These are phyloP conservation scores for Penicillium steckii DNA, from an alignment of 495 filamentous ascomycete genomes.

Conservation along the genomic window DNA sequence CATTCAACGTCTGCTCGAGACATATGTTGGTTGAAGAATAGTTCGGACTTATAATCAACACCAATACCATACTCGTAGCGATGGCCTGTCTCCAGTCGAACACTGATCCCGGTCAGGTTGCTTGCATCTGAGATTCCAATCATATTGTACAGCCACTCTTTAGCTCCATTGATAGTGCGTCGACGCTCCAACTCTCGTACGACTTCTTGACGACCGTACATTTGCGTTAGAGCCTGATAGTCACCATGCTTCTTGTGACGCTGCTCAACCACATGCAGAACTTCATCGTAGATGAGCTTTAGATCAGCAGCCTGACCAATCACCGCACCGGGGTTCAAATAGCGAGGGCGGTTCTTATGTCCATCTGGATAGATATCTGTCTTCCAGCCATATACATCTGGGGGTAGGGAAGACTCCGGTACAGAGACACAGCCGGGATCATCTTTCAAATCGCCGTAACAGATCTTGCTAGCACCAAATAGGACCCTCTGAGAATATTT, in stretches of 20 bases:
- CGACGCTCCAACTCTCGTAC: conserved; percentile 50
- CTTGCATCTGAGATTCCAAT: conserved; percentile 46
- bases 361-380: conserved; percentile 46
- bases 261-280: conserved; percentile 42
- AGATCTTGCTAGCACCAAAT: conserved; percentile 61
- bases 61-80: conserved; percentile 59
- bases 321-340: conserved; percentile 49
- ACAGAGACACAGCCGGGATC: conserved; percentile 54
- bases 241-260: conserved; percentile 38
- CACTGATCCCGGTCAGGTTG: conserved; percentile 45
- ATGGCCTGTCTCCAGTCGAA: conserved; percentile 37
- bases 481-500: conserved; percentile 57
- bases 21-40: conserved; percentile 53
- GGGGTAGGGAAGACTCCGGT: conserved; percentile 54
- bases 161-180: conserved; percentile 34
- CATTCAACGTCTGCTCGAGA: conserved; percentile 46
- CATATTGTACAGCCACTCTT: conserved; percentile 43
- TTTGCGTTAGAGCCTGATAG: conserved; percentile 52
- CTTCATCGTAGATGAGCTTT: conserved; percentile 48
- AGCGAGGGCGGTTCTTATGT: conserved; percentile 47
- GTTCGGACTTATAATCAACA: conserved; percentile 54
- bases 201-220: conserved; percentile 60
- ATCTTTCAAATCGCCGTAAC: conserved; percentile 41
- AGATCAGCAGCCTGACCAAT: conserved; percentile 54
- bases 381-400: conserved; percentile 55